Conservation (phyloP, 192 early-diverging fungal genomes). For the Phlyctochytrium arcticum region DNA sequence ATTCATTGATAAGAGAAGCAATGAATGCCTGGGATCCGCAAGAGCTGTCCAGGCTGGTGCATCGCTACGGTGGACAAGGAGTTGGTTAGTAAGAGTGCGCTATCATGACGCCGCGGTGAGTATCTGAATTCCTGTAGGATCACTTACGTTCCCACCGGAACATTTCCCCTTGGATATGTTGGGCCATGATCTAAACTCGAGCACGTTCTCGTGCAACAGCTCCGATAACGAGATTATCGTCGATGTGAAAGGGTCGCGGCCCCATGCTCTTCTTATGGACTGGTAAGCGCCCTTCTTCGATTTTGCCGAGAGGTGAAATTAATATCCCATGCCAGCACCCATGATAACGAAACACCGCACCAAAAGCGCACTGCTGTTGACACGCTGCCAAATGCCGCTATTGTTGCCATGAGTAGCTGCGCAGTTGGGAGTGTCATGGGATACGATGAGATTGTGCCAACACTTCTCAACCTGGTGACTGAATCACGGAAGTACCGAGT, state of each 20-base stretch:
- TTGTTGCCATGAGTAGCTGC: slow-evolving; percentile 85
- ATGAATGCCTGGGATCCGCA: slow-evolving; percentile 95
- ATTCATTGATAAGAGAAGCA: slow-evolving; percentile 94
- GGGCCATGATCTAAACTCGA: slow-evolving; percentile 45
- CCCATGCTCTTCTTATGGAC: slow-evolving; percentile 97
- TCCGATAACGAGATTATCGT: slow-evolving; percentile 58
- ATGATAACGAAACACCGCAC: slow-evolving; percentile 95
- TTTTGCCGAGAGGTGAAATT: background rate
- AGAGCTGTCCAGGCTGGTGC: slow-evolving; percentile 85
- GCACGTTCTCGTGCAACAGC: slow-evolving; percentile 12
- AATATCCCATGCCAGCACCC: slow-evolving; percentile 58
- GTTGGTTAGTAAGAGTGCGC: slow-evolving; percentile 53
- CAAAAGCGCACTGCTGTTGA: slow-evolving; percentile 89
- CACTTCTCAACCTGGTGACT: slow-evolving; percentile 80
- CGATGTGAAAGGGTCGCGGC: slow-evolving; percentile 70
- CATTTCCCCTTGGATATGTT: slow-evolving; percentile 69
- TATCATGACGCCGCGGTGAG: background rate
- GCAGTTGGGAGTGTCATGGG: slow-evolving; percentile 96
- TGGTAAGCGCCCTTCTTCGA: slow-evolving; percentile 39
- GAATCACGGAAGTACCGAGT: slow-evolving; percentile 77
- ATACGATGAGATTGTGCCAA: slow-evolving; percentile 92
- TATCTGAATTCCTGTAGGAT: slow-evolving; percentile 41
- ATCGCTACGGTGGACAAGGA: slow-evolving; percentile 87
- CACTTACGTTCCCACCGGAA: slow-evolving; percentile 44
- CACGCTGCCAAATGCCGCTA: slow-evolving; percentile 85